These are phyloP conservation scores for Meira nashicola DNA, from an alignment of 1,284 basidiomycete species.

Conservation along the genomic window DNA sequence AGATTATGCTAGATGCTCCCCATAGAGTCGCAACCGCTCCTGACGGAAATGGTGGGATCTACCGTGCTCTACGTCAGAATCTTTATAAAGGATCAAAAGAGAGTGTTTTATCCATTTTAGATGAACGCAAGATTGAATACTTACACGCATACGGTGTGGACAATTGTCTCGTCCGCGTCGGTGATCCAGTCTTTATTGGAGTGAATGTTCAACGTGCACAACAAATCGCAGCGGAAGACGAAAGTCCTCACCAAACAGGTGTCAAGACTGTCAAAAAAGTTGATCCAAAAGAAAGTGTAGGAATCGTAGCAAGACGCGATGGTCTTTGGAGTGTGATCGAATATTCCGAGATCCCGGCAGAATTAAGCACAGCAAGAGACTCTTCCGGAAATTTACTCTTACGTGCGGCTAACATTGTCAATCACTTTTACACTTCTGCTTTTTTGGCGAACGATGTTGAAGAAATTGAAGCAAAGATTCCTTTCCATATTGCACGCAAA, in stretches of 20 bases:
- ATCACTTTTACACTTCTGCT: slow-evolving; percentile 91
- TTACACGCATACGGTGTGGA: slow-evolving; percentile 96
- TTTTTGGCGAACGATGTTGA: slow-evolving; percentile 76
- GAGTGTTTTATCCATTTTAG: slow-evolving; percentile 80
- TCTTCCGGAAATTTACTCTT: slow-evolving; percentile 67
- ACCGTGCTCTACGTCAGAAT: slow-evolving; percentile 80
- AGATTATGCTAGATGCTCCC: slow-evolving; percentile 77
- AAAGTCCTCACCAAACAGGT: slow-evolving; percentile 63
- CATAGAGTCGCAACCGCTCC: slow-evolving; percentile 84
- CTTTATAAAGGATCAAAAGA: slow-evolving; percentile 56
- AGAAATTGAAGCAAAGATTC: slow-evolving; percentile 76
- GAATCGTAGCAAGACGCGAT: slow-evolving; percentile 80
- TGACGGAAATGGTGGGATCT: slow-evolving; percentile 95
- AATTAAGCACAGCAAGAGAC: slow-evolving; percentile 71
- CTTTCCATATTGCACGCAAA: slow-evolving; percentile 96
- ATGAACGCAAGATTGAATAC: slow-evolving; percentile 72
- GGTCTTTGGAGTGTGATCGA: slow-evolving; percentile 87
- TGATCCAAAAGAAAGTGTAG: slow-evolving; percentile 81
- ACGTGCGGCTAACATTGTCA: slow-evolving; percentile 94
- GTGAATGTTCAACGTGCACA: slow-evolving; percentile 80
- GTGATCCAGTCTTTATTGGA: slow-evolving; percentile 93
- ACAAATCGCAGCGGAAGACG: background rate
- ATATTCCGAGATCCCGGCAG: slow-evolving; percentile 89
- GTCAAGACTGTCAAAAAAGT: slow-evolving; percentile 94
- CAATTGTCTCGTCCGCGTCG: slow-evolving; percentile 96